Evolutionary conservation across 805 yeast genomes (phyloP), one percentile per base, ranked within the genome.

Genomic region (Teunomyces gatunensis): DNA sequence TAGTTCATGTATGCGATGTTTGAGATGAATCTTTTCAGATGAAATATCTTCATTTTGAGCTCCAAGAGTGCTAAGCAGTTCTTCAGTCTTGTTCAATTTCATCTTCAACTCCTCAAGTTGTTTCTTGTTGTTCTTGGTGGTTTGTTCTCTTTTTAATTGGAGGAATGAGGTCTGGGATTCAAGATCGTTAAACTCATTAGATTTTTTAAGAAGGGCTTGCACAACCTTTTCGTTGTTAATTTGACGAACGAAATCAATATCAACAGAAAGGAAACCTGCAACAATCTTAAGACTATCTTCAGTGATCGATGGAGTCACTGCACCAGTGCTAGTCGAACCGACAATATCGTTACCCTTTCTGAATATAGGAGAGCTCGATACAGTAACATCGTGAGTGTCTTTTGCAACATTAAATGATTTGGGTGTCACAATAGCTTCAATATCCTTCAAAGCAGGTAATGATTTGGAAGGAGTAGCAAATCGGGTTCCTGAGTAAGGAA

Each of bases 371-470:
- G 66, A 54, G 47, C 63, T 54, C 6, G 55, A 48, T 9, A 54
- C 58, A 2, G 44, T 21, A 2, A 23, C 34, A n/a, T 45, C 47
- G 7, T 52, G 47, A n/a, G 45, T 32, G 48, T 72, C 77, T 50
- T 58, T 65, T 15, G 77, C 77, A 17, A 73, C 77, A 32, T 57
- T 53, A 51, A 73, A 72, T 6, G 68, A 55, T 42, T 71, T 72
- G 1, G 77, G 77, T 0, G 77, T 73, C 6, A 59, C 63, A 15
- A 73, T 72, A 12, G 52, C 52, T 37, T 73, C 77, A 15, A 73
- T 72, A 45, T 72, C 76, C 52, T 73, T 73, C 23, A 73, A 56
- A 5, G 77, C 68, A 1, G 76, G 77, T 27, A 73, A 60, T 23
- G 64, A 57, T 50, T 71, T 72, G 61, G 65, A 67, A 0, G 77